These are phyloP conservation scores for Babesia bigemina DNA, from an alignment of 169 alveolate genomes.

Conservation along the genomic window DNA sequence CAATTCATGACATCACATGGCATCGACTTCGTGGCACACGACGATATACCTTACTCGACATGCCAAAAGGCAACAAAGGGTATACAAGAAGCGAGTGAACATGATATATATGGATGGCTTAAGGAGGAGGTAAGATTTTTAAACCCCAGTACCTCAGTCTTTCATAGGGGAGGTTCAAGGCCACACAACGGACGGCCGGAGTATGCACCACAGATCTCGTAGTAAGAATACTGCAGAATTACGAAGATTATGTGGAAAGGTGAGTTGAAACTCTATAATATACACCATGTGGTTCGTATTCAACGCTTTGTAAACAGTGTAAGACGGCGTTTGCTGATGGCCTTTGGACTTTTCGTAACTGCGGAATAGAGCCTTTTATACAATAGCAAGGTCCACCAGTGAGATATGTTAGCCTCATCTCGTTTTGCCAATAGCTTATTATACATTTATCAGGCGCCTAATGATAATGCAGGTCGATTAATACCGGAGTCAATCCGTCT, in stretches of 20 bases:
- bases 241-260: constrained; percentile 91
- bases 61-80: constrained; percentile 71
- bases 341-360: background rate
- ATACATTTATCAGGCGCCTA: no score
- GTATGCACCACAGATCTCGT: constrained; percentile 96
- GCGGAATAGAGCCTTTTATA: background rate
- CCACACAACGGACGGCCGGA: constrained; percentile 93
- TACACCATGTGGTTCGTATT: background rate
- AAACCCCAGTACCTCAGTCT: background rate
- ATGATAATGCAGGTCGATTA: constrained; percentile 77
- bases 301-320: background rate
- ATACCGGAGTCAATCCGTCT: constrained; percentile 91
- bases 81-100: constrained; percentile 73
- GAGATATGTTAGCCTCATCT: no score
- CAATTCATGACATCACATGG: constrained; percentile 87
- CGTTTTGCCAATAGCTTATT: no score
- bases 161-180: constrained; percentile 87
- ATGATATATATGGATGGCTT: constrained; percentile 90
- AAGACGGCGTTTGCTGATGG: background rate
- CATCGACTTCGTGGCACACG: constrained; percentile 94
- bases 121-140: constrained; percentile 76
- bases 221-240: constrained; percentile 91
- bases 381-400: no score
- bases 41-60: constrained; percentile 90
- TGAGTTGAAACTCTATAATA: constrained; percentile 17